Base-by-base conservation (phyloP, 1,284 basidiomycete species). In the Fistulinella staudtii region DNA sequence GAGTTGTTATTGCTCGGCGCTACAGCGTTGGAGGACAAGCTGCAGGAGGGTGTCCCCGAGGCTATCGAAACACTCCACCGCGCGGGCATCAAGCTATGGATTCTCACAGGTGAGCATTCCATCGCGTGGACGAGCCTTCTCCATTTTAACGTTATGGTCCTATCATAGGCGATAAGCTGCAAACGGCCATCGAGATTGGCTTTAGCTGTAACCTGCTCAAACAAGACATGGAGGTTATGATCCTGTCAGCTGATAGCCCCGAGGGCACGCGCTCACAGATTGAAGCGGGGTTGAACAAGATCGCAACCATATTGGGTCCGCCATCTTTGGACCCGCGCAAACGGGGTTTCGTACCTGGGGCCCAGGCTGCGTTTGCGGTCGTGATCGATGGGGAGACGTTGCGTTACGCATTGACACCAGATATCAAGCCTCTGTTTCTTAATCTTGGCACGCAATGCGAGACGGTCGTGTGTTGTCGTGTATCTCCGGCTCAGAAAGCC, bases 51-150 rank as follows among this genome's bases (percentile, higher is more conserved):
- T 22, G 94, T 99, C 1, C 95, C 95, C 0, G 93, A 96, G 49
- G 88, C 95, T 0, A 98, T 99, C 55, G 92, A 93, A 55, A 88
- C 78, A 47, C 73, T 99, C 15, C 94, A 97, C 61, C 74, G 79
- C 33, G 95, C 94, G 0, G 94, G 94, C 8, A 97, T 99, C 73
- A 98, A 97, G 69, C 69, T 99, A 3, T 99, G 95, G 94, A 93
- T 94, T 62, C 69, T 94, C 45, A 94, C 91, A 25, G 87, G 86
- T 83, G 46, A 42, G 75, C 67, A 33, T 31, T 43, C 5, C 17
- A 9, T 36, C 8, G 7, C 10, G 30, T 28, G 23, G 33, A 42
- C 22, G 45, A 36, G 23, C n/a, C 36, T 8, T 1, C 7, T n/a
- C 10, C 9, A 7, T 10, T 39, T 36, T 17, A 25, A 6, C 1